phyloP scores from a whole-genome alignment of 2,329 filamentous ascomycete genomes.

The Alternaria incomplexa region DNA sequence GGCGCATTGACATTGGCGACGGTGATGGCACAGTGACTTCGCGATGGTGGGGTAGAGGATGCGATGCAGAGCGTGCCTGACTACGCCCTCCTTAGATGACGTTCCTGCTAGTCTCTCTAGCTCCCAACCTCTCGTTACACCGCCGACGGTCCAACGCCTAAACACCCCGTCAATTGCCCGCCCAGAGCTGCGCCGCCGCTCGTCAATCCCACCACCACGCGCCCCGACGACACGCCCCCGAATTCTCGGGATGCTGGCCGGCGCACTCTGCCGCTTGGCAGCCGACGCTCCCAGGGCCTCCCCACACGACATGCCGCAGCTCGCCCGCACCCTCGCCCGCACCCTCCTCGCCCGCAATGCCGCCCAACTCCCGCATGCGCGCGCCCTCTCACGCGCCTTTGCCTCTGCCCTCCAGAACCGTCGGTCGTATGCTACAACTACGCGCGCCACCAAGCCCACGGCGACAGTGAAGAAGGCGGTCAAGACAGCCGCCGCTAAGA shows the following conservation, averaged over 20 bases:
- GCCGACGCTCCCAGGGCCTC: constrained; percentile 42
- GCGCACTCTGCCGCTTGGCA: constrained; percentile 45
- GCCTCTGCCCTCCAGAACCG: constrained; percentile 25
- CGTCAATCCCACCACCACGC: constrained; percentile 13
- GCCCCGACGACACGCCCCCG: neutral
- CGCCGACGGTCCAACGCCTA: neutral
- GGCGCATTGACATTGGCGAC: neutral
- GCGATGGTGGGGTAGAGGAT: constrained; percentile 13
- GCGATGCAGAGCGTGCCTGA: constrained; percentile 14
- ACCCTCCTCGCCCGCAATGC: constrained; percentile 30
- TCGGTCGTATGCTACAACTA: constrained; percentile 45
- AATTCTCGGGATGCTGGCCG: constrained; percentile 41
- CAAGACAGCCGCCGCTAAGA: constrained; percentile 29
- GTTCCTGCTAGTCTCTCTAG: constrained; percentile 7
- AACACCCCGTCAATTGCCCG: constrained; percentile 23
- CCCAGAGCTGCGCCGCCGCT: constrained; percentile 21
- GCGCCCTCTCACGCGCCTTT: constrained; percentile 34
- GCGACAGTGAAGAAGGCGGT: constrained; percentile 38
- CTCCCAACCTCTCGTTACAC: constrained; percentile 12
- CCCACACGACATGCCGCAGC: constrained; percentile 45
- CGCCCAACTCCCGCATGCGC: constrained; percentile 18
- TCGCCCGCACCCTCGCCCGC: constrained; percentile 39
- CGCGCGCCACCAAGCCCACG: constrained; percentile 40
- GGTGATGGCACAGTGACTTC: neutral
- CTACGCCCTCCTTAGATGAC: constrained; percentile 8